phyloP scores from a whole-genome alignment of 2,329 filamentous ascomycete genomes.

The Hyphodiscus sp. region DNA sequence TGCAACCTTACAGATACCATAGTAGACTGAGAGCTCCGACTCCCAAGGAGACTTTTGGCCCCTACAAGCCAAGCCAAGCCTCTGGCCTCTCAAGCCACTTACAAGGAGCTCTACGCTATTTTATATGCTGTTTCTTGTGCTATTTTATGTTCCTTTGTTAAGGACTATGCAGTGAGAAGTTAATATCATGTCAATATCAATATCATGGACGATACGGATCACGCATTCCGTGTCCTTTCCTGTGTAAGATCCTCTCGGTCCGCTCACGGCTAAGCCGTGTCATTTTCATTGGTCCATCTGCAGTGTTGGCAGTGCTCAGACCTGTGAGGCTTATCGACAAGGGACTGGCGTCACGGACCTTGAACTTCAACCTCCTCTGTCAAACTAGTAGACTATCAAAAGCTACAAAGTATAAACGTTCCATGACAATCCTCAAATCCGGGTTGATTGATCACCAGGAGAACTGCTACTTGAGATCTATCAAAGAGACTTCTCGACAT shows the following conservation, averaged over 20 bases:
- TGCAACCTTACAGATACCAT: background rate
- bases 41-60: background rate
- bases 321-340: slow-evolving; percentile 12
- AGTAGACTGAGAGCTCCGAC: no score
- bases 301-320: background rate
- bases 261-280: background rate
- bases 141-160: no score
- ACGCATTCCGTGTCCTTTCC: no score
- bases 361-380: no score
- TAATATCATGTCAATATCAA: background rate
- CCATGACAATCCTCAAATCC: slow-evolving; percentile 6
- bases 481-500: background rate
- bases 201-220: no score
- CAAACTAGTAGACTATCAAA: background rate
- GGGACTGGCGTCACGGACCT: slow-evolving; percentile 6
- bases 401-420: slow-evolving; percentile 9
- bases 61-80: no score
- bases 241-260: slow-evolving; percentile 1
- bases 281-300: background rate
- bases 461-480: background rate
- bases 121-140: no score
- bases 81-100: background rate
- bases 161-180: slow-evolving; percentile 4
- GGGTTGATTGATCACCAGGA: background rate
- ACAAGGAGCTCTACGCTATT: background rate